Percentiles rank a stretch among this genome's conserved stretches.
phyloP scores from a whole-genome alignment of 192 early-diverging fungal genomes.

The Rhizophagus sp. region DNA sequence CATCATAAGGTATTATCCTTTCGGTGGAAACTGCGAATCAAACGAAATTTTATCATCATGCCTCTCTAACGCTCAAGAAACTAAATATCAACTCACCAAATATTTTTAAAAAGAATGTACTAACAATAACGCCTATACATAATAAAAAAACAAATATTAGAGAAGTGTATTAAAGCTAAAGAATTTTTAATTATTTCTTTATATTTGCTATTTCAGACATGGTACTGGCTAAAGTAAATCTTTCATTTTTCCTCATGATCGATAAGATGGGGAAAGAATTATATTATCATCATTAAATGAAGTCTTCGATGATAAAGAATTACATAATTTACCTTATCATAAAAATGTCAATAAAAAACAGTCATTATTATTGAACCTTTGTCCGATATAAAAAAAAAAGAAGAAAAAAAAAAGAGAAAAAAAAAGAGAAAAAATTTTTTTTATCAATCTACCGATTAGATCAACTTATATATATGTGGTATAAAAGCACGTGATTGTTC shows the following conservation, averaged over 20 bases:
- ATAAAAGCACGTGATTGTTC: too few species aligned
- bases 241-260: constrained; percentile 1
- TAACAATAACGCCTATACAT: neutral
- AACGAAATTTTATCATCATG: neutral
- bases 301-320: neutral
- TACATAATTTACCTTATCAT: neutral
- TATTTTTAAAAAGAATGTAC: neutral
- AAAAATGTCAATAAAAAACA: too few species aligned
- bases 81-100: neutral
- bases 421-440: too few species aligned
- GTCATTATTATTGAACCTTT: too few species aligned
- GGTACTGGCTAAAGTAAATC: constrained; percentile 7
- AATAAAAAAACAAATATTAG: neutral
- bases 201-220: neutral
- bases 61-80: neutral
- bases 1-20: neutral
- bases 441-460: too few species aligned
- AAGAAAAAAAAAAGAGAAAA: too few species aligned
- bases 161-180: neutral
- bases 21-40: neutral
- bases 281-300: constrained; percentile 5
- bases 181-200: neutral
- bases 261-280: constrained; percentile 20
- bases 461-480: too few species aligned
- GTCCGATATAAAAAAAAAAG: too few species aligned